Conservation (phyloP, 768 basidiomycete species). For the Tricholoma sp. region DNA sequence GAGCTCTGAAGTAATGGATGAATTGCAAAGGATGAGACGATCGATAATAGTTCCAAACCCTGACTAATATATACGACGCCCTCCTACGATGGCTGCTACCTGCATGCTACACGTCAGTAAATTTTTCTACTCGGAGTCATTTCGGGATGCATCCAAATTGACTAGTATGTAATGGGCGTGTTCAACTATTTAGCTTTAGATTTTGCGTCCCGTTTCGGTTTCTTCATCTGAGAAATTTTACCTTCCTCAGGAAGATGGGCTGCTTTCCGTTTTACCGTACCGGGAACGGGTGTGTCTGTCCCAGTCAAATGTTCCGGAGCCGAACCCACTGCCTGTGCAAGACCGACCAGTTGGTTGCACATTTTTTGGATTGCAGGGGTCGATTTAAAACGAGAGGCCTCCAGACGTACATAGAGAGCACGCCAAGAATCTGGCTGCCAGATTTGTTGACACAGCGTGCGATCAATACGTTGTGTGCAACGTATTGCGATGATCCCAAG, state of each 20-base stretch:
- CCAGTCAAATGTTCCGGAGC: conserved; percentile 8
- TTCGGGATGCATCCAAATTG: background rate
- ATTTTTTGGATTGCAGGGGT: conserved; percentile 57
- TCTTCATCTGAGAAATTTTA: conserved; percentile 10
- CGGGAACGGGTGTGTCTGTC: conserved; percentile 9
- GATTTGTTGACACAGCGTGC: conserved; percentile 23
- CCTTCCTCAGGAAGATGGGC: conserved; percentile 20
- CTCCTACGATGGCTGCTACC: background rate
- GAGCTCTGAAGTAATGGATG: background rate
- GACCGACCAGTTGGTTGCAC: conserved; percentile 55
- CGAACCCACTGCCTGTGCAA: conserved; percentile 12
- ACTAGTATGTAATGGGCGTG: background rate
- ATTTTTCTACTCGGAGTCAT: background rate
- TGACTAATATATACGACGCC: background rate
- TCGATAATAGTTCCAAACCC: background rate
- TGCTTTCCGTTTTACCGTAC: conserved; percentile 35
- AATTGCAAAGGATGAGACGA: background rate
- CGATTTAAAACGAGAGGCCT: conserved; percentile 55
- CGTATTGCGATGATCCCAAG: conserved; percentile 60
- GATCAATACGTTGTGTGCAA: conserved; percentile 48
- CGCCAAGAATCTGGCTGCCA: conserved; percentile 67
- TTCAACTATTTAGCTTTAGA: background rate
- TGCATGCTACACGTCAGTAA: background rate
- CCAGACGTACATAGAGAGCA: conserved; percentile 40
- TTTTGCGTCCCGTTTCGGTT: conserved; percentile 7